These are phyloP conservation scores for Bipolaris victoriae DNA, from an alignment of 2,329 filamentous ascomycete species.

Conservation along the genomic window DNA sequence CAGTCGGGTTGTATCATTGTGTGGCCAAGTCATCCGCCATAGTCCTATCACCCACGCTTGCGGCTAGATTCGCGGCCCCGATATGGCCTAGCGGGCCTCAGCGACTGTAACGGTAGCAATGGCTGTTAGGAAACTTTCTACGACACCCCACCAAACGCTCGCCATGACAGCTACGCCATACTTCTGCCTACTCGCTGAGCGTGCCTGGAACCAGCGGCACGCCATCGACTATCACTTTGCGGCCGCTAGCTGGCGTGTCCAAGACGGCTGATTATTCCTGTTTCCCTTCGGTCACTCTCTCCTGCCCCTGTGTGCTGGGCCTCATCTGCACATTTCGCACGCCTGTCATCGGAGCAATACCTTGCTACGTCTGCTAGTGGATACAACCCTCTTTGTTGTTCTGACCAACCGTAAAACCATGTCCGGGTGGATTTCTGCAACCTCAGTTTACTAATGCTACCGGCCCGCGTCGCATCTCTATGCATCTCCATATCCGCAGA, in stretches of 20 bases:
- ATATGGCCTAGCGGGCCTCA: constrained; percentile 29
- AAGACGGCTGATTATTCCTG: constrained; percentile 13
- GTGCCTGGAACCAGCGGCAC: constrained; percentile 32
- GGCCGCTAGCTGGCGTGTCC: constrained; percentile 12
- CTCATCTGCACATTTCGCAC: constrained; percentile 32
- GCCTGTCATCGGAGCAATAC: constrained; percentile 39
- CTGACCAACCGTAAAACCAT: constrained; percentile 49
- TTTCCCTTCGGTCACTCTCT: constrained; percentile 36
- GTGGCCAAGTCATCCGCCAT: constrained; percentile 24
- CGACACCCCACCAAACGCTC: constrained; percentile 37
- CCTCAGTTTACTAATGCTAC: constrained; percentile 45
- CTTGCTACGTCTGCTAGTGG: constrained; percentile 44
- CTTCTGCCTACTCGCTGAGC: constrained; percentile 27
- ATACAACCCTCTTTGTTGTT: constrained; percentile 49
- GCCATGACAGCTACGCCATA: constrained; percentile 34
- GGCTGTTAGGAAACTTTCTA: constrained; percentile 33
- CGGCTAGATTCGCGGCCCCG: constrained; percentile 18
- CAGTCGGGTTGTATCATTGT: constrained; percentile 38
- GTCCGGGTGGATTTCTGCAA: constrained; percentile 47
- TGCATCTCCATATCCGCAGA: constrained; percentile 36
- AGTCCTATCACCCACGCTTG: constrained; percentile 22
- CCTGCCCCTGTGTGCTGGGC: constrained; percentile 38
- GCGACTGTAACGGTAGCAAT: constrained; percentile 45
- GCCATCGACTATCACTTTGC: constrained; percentile 18
- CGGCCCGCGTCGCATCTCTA: constrained; percentile 42